Conservation (phyloP, 1,284 basidiomycete species). For the Cutaneotrichosporon dermatis region DNA sequence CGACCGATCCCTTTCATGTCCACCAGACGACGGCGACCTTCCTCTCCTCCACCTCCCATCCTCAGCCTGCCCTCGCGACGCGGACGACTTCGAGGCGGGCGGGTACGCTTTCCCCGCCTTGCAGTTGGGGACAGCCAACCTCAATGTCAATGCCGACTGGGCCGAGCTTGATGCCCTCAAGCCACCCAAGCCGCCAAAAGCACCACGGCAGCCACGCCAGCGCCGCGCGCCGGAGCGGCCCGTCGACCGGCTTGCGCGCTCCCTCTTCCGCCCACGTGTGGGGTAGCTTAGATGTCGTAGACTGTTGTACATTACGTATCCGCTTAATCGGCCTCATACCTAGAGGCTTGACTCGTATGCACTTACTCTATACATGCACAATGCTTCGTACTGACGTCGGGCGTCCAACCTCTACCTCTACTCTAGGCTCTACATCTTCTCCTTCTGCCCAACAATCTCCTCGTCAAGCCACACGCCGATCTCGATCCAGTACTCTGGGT, state of each 20-base stretch:
- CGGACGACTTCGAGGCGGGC: slow-evolving; percentile 1
- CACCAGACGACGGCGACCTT: not conserved
- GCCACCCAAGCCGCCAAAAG: slow-evolving; percentile 5
- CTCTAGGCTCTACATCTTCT: not conserved
- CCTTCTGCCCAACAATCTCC: slow-evolving; percentile 19
- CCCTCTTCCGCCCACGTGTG: not conserved
- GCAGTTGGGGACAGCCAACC: slow-evolving; percentile 2
- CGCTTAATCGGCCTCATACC: not conserved
- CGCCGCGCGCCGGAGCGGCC: not conserved
- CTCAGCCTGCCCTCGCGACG: not conserved
- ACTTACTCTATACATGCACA: not conserved
- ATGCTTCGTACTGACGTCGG: no score
- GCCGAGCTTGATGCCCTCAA: slow-evolving; percentile 8
- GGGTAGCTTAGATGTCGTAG: not conserved
- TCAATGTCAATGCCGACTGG: slow-evolving; percentile 8
- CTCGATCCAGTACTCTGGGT: slow-evolving; percentile 62
- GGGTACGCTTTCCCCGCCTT: slow-evolving; percentile 8
- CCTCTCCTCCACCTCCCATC: not conserved
- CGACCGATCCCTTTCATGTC: not conserved
- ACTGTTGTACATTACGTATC: not conserved
- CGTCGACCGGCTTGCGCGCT: slow-evolving; percentile 13
- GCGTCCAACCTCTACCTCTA: not conserved
- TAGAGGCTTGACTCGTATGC: not conserved
- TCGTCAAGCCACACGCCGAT: slow-evolving; percentile 58
- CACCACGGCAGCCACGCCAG: not conserved